Base-by-base conservation (phyloP, 1,284 basidiomycete species). In the Tremellales sp. region DNA sequence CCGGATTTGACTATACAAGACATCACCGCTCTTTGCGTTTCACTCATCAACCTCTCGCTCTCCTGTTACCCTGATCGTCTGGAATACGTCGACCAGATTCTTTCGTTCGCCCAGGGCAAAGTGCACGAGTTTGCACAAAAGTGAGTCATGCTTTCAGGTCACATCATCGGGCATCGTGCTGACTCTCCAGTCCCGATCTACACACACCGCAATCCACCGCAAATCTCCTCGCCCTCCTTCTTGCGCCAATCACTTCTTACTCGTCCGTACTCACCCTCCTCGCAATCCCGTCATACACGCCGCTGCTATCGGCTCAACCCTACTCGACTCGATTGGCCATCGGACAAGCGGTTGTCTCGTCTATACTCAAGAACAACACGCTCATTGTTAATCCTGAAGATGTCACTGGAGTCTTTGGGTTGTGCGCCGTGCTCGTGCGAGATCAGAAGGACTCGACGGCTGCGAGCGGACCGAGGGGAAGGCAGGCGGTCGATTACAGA, bases 1-100 rank as follows among this genome's bases (percentile, higher is more conserved):
- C 91, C 92, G 21, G 93, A 97, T 71, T 76, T 97, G 41, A 89
- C 89, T 31, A 89, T 97, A 64, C 90, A 96, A 72, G 93, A 97
- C 63, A 85, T 94, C 65, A 96, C 92, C 0, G 92, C 91, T 0
- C 82, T 97, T 15, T 79, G 94, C 49, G 92, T 96, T 5, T 97
- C 93, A 1, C 77, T 97, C 33, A 88, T 87, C 36, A 96, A 96
- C 70, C 80, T 97, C 11, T 92, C 89, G 1, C 77, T 97, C 31
- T 92, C 88, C 72, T 96, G 92, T 70, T 96, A 97, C 70, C 92
- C 93, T 3, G 91, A 96, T 68, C 80, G 87, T 53, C 79, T 97
- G 45, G 90, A 94, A 77, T 96, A 97, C 64, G 89, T 97, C 33
- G 90, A 97, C 63, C 91, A 96, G 73, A 84, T 96, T 12, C 79